Percentiles rank a stretch among this genome's conserved stretches.
These are phyloP conservation scores for Capsicum pubescens DNA, from an alignment of 257 asterid species.

Conservation along the genomic window DNA sequence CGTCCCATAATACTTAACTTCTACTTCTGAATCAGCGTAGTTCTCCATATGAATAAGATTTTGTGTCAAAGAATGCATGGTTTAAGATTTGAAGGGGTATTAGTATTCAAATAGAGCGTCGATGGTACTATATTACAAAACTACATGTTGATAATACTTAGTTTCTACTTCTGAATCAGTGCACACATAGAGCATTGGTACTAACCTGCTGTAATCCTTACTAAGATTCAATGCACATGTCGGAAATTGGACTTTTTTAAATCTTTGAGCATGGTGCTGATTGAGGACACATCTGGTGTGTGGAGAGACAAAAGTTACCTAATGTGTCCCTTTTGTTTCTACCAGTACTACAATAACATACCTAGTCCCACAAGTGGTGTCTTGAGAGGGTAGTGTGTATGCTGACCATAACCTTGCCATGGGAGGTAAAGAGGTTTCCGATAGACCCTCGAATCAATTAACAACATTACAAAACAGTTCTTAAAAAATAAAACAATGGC, in stretches of 20 bases:
- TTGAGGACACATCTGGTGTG: not conserved
- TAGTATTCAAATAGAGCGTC: not conserved
- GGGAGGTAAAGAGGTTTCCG: no score
- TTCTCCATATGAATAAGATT: conserved; percentile 1
- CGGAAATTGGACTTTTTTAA: not conserved
- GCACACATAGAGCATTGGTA: not conserved
- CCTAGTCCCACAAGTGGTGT: no score
- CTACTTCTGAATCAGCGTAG: not conserved
- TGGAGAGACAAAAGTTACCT: not conserved
- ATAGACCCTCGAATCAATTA: no score
- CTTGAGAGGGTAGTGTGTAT: no score
- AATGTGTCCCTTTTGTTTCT: not conserved
- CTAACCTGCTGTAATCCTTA: not conserved
- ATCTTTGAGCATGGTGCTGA: conserved; percentile 6
- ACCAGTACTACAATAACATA: no score
- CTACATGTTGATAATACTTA: not conserved
- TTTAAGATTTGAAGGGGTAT: not conserved
- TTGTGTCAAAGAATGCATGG: not conserved
- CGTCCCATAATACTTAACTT: no score
- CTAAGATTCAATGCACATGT: not conserved
- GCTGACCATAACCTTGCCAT: no score
- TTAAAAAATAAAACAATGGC: no score
- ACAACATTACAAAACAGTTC: no score
- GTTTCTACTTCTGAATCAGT: not conserved
- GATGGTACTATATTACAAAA: not conserved